These are phyloP conservation scores for Colletotrichum lindemuthianum DNA, from an alignment of 2,329 filamentous ascomycete species.

Conservation along the genomic window DNA sequence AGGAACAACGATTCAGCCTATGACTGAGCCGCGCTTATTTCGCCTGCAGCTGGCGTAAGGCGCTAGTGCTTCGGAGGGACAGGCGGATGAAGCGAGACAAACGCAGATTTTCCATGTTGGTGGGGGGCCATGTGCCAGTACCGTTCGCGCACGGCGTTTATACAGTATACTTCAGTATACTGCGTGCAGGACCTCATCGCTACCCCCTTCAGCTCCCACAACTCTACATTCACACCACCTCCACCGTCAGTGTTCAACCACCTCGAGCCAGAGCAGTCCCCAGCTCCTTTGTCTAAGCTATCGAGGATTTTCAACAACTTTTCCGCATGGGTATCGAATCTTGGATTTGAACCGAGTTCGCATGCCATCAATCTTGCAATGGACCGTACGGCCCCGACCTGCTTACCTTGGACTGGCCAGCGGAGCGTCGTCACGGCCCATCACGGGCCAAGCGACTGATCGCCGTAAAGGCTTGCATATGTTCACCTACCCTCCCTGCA, in stretches of 20 bases:
- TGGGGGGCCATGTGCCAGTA: background rate
- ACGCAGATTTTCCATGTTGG: conserved; percentile 4
- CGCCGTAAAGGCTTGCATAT: too few species aligned
- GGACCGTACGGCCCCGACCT: background rate
- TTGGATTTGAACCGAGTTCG: background rate
- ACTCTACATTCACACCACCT: conserved; percentile 24
- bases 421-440: too few species aligned
- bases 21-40: conserved; percentile 33
- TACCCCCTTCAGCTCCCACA: background rate
- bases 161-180: conserved; percentile 15
- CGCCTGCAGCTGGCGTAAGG: conserved; percentile 11
- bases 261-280: conserved; percentile 5
- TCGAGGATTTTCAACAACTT: conserved; percentile 7
- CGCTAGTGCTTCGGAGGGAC: conserved; percentile 7
- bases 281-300: conserved; percentile 18
- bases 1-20: conserved; percentile 26
- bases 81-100: conserved; percentile 26
- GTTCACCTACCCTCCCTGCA: too few species aligned
- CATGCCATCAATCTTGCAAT: conserved; percentile 11
- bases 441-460: too few species aligned
- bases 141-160: rapidly evolving
- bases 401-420: background rate
- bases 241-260: background rate
- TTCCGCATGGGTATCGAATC: background rate
- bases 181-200: background rate